phyloP scores from a whole-genome alignment of 2,329 filamentous ascomycete species.

The Cephalotrichum gorgonifer region DNA sequence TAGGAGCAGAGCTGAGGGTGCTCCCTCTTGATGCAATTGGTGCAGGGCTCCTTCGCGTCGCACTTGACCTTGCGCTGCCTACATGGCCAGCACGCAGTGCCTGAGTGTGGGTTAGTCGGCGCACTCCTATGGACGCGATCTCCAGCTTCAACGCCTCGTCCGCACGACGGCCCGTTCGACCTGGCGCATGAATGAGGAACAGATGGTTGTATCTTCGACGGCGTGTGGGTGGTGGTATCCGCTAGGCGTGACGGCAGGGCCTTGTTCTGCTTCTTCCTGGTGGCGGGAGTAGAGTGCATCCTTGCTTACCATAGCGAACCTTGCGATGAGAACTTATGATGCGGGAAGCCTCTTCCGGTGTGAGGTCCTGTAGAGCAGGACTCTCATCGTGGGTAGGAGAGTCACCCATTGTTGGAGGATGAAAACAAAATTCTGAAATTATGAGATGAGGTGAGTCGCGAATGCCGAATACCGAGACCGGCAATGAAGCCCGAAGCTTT shows the following conservation, averaged over 20 bases:
- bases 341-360: slow-evolving; percentile 54
- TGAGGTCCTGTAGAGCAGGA: slow-evolving; percentile 43
- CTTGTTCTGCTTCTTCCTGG: neutral
- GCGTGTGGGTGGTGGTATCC: neutral
- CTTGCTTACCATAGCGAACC: slow-evolving; percentile 52
- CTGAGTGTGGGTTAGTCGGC: slow-evolving; percentile 19
- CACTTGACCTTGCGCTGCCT: slow-evolving; percentile 60
- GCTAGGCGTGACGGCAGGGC: no score
- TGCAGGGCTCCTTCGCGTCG: slow-evolving; percentile 58
- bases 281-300: neutral
- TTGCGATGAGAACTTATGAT: slow-evolving; percentile 62
- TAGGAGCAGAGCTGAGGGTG: slow-evolving; percentile 56
- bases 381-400: slow-evolving; percentile 26
- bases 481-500: neutral
- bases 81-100: slow-evolving; percentile 57
- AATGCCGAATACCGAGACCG: slow-evolving; percentile 25
- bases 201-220: neutral
- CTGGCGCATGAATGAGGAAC: neutral
- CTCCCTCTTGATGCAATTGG: slow-evolving; percentile 58
- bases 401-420: slow-evolving; percentile 7
- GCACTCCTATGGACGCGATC: neutral
- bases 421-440: neutral
- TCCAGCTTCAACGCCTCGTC: neutral
- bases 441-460: slow-evolving; percentile 8
- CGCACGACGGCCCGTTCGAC: neutral